Evolutionary conservation across 345 rosid species (phyloP).

Genomic region (Eucalyptus melliodora): DNA sequence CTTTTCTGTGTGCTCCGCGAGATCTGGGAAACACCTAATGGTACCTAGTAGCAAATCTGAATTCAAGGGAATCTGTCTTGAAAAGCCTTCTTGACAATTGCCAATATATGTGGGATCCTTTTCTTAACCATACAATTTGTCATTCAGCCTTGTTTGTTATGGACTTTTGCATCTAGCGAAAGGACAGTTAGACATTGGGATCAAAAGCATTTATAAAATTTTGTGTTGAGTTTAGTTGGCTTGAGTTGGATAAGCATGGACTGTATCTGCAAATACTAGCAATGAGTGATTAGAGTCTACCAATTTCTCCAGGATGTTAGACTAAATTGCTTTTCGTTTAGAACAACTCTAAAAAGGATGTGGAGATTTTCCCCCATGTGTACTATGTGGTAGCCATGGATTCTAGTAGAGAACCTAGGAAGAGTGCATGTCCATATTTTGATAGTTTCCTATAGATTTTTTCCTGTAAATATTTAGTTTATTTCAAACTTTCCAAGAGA

Average conservation of each 20-base stretch:
- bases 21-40: neutral
- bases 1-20: neutral
- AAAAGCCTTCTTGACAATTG: neutral
- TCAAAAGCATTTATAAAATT: neutral
- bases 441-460: neutral
- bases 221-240: neutral
- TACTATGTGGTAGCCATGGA: neutral
- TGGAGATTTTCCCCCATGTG: neutral
- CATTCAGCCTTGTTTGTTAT: neutral
- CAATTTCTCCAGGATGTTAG: neutral
- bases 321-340: neutral
- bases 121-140: neutral
- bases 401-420: neutral
- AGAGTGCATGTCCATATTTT: neutral
- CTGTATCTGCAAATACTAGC: neutral
- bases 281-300: neutral
- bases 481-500: neutral
- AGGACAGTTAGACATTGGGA: neutral
- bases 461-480: neutral
- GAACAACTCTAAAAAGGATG: neutral
- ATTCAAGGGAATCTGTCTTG: neutral
- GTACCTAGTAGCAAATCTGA: neutral
- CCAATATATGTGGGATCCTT: neutral
- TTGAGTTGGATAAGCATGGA: neutral
- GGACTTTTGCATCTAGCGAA: neutral